Conservation (phyloP, 371 early-diverging fungal genomes). For the Smittium culicis region DNA sequence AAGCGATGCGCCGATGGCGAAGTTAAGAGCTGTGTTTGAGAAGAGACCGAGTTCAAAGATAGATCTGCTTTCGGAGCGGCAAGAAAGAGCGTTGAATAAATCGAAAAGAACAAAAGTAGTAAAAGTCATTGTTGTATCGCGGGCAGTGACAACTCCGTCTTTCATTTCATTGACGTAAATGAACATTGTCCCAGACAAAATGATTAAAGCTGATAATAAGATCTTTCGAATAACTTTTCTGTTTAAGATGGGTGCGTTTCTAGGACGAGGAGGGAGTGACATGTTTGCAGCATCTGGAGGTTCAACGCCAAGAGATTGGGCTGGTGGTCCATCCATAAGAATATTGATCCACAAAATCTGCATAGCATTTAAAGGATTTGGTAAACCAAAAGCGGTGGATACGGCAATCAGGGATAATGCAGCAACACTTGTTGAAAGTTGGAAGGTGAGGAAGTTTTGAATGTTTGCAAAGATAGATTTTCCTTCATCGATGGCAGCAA, state of each 20-base stretch:
- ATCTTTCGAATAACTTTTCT: conserved; percentile 57
- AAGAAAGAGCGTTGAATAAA: conserved; percentile 86
- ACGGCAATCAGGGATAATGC: conserved; percentile 81
- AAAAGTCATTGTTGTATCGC: conserved; percentile 92
- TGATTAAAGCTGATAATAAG: conserved; percentile 58
- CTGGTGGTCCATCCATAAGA: conserved; percentile 95
- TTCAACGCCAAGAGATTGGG: conserved; percentile 94
- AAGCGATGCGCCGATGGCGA: conserved; percentile 65
- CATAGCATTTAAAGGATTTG: conserved; percentile 94
- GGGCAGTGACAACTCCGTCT: conserved; percentile 55
- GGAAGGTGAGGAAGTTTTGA: conserved; percentile 91
- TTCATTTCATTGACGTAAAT: conserved; percentile 64
- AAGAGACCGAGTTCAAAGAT: conserved; percentile 63
- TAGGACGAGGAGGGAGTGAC: conserved; percentile 75
- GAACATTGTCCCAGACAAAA: conserved; percentile 76
- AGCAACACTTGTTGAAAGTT: conserved; percentile 76
- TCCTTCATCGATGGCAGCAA: conserved; percentile 91
- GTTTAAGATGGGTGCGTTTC: conserved; percentile 75
- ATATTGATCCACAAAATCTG: conserved; percentile 97
- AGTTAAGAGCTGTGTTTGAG: conserved; percentile 75
- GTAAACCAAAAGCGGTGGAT: conserved; percentile 80
- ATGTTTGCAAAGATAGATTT: conserved; percentile 93
- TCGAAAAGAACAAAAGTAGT: conserved; percentile 92
- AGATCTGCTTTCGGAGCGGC: conserved; percentile 74
- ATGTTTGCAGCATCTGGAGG: conserved; percentile 90